phyloP scores from a whole-genome alignment of 495 filamentous ascomycete genomes.

The Penicillium alfredii region DNA sequence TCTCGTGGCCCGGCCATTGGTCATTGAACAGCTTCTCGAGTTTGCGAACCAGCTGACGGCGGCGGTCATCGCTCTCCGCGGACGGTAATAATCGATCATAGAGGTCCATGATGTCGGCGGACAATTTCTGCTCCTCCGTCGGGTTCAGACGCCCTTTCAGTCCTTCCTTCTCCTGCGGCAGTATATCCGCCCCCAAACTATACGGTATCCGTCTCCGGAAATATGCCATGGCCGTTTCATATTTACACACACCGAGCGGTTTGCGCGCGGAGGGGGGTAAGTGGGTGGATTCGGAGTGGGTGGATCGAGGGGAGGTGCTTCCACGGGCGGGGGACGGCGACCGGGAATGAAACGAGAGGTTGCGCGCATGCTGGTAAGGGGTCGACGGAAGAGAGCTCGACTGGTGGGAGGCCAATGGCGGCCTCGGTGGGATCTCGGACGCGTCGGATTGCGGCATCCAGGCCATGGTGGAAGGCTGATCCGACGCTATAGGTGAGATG shows the following conservation, averaged over 20 bases:
- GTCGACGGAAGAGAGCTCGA: constrained; percentile 93
- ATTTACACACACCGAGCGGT: constrained; percentile 62
- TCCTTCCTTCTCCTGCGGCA: constrained; percentile 60
- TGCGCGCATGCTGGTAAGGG: constrained; percentile 80
- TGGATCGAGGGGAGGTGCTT: constrained; percentile 84
- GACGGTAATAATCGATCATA: constrained; percentile 84
- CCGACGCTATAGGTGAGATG: constrained; percentile 39
- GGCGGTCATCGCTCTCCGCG: constrained; percentile 66
- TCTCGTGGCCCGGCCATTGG: constrained; percentile 86
- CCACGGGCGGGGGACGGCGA: constrained; percentile 78
- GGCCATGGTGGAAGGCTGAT: constrained; percentile 38
- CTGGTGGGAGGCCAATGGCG: constrained; percentile 53
- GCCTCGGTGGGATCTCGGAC: constrained; percentile 35
- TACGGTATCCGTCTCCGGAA: constrained; percentile 86
- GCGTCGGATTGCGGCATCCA: constrained; percentile 35
- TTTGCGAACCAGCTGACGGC: constrained; percentile 73
- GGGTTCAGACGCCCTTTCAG: constrained; percentile 62
- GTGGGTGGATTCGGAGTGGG: constrained; percentile 79
- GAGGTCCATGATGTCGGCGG: constrained; percentile 71
- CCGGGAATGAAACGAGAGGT: constrained; percentile 75
- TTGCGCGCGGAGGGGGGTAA: constrained; percentile 60
- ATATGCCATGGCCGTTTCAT: constrained; percentile 69
- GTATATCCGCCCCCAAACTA: constrained; percentile 66
- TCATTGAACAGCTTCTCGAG: constrained; percentile 79
- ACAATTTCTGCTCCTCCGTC: constrained; percentile 72